A percentile compares a stretch with the other conserved stretches of the same genome.
phyloP scores from a whole-genome alignment of 306 rosid genomes.

The Prunus mongolica region DNA sequence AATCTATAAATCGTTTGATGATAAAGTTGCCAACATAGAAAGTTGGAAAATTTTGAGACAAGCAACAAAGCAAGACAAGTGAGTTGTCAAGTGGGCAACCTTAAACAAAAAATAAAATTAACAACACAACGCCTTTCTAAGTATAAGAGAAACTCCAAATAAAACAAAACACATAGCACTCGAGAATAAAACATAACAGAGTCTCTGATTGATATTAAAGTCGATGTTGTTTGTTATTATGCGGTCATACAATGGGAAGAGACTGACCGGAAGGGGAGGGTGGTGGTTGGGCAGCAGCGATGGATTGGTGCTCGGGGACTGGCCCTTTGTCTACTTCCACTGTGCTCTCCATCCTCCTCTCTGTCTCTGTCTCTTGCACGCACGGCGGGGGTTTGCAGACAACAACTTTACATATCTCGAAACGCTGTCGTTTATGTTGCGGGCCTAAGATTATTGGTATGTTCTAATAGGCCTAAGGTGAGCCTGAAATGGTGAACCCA shows the following conservation, averaged over 20 bases:
- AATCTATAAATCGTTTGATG: not conserved
- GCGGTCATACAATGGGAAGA: not conserved
- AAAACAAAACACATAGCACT: too few species aligned
- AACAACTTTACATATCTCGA: not conserved
- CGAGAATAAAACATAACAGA: too few species aligned
- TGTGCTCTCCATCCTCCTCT: constrained; percentile 11
- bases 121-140: too few species aligned
- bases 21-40: not conserved
- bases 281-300: constrained; percentile 20
- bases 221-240: not conserved
- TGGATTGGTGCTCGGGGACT: constrained; percentile 64
- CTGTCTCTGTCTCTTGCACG: not conserved
- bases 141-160: too few species aligned
- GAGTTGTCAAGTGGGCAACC: not conserved
- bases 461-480: too few species aligned
- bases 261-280: constrained; percentile 42
- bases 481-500: not conserved
- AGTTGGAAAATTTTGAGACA: not conserved
- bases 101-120: not conserved
- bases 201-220: not conserved
- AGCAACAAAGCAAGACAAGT: not conserved
- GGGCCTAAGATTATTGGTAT: not conserved
- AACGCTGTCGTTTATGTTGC: not conserved
- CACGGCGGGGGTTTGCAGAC: not conserved
- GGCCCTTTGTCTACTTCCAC: constrained; percentile 63